Base-by-base conservation (phyloP, 495 filamentous ascomycete species). In the Stereocaulon alpinum region DNA sequence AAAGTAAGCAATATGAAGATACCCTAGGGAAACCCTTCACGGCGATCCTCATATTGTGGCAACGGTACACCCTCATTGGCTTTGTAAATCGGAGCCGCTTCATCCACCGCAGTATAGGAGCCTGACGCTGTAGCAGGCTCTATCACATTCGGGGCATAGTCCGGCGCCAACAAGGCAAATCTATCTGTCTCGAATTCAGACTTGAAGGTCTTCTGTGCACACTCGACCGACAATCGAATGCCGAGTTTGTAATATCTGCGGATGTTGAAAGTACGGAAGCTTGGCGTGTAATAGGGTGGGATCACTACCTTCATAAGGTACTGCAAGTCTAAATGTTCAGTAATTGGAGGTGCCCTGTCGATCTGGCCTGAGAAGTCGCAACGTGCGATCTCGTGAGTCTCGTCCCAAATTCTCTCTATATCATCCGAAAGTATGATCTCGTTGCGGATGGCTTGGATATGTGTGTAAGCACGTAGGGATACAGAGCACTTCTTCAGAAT, bases 371-470 rank as follows among this genome's bases (percentile, higher is more conserved):
- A 60, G 32, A 18, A 60, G 10, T 53, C 58, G 32, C 49, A 12
- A 14, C 15, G 30, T 6, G 29, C 51, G 29, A 60, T 44, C 6
- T 44, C 5, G 6, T 6, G 15, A 6, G 27, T 30, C 15, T 45
- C 15, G 11, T 34, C 30, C 58, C 58, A 60, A 29, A 15, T 43
- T 24, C 49, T 41, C 9, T 53, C 41, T 27, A 42, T 48, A 29
- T 60, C 51, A 27, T 48, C 48, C 40, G 32, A 27, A 18, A 9
- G 12, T 1, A 60, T 45, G 11, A 55, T 34, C 54, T 60, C 49
- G 40, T 55, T 29, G 20, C 49, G 58, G 24, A 60, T 55, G 49
- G 44, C 48, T 60, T 54, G 58, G 22, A 60, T 54, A 22, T 60
- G 22, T 27, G 58, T 60, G 24, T 22, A 41, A 11, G 49, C 40